Conservation (phyloP, 2,329 filamentous ascomycete genomes). For the Pestalotiopsis sp. region DNA sequence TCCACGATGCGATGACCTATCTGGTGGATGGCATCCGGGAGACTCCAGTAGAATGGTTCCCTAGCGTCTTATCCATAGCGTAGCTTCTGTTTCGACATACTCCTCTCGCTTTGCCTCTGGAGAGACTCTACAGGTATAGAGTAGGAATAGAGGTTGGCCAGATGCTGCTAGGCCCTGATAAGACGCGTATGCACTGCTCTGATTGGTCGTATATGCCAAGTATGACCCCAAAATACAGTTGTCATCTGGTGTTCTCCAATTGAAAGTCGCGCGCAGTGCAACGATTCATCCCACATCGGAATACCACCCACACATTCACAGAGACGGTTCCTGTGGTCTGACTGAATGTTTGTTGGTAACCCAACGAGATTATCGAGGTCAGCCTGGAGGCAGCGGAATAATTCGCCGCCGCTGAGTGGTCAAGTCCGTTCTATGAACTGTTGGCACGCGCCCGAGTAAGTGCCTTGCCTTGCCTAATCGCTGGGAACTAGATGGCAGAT, state of each 20-base stretch:
- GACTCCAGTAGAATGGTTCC: neutral
- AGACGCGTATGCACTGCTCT: neutral
- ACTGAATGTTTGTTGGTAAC: too few relatives aligned
- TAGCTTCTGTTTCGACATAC: neutral
- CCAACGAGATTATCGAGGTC: too few relatives aligned
- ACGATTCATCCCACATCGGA: neutral
- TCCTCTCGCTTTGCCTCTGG: neutral
- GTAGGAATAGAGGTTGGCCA: neutral
- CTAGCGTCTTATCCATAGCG: neutral
- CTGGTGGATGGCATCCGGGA: neutral
- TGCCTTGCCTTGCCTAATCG: neutral
- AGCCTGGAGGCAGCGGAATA: too few relatives aligned
- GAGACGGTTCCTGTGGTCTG: too few relatives aligned
- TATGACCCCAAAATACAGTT: neutral
- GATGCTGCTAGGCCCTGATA: neutral
- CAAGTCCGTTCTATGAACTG: neutral
- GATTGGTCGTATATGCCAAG: neutral
- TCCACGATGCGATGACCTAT: neutral
- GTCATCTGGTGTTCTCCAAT: neutral
- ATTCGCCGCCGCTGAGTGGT: neutral
- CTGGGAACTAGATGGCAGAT: neutral
- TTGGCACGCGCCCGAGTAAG: neutral
- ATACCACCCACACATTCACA: neutral
- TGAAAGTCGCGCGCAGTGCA: neutral
- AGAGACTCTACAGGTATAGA: neutral